Evolutionary conservation across 1,284 basidiomycete species (phyloP).

Genomic region (Takashimella tepidaria): DNA sequence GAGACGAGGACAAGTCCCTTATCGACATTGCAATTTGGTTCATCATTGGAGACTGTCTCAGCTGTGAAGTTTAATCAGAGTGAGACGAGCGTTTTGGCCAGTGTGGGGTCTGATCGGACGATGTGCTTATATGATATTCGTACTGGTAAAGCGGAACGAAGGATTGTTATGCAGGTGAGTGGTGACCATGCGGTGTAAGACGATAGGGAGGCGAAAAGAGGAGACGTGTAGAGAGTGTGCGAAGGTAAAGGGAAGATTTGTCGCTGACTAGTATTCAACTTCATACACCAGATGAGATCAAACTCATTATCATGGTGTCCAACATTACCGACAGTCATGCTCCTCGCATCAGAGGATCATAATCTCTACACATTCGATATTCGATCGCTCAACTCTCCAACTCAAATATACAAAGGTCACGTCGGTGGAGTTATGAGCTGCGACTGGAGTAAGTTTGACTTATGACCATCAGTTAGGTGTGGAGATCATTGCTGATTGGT

Average conservation of each 20-base stretch:
- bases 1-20: constrained; percentile 78
- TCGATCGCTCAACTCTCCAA: constrained; percentile 72
- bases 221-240: too few relatives aligned
- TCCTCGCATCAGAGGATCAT: constrained; percentile 95
- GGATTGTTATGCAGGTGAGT: constrained; percentile 79
- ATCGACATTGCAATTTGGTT: constrained; percentile 75
- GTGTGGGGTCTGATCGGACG: constrained; percentile 88
- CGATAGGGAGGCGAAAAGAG: constrained; percentile 4
- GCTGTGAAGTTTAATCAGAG: constrained; percentile 88
- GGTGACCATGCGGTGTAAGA: neutral
- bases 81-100: constrained; percentile 87
- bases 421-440: constrained; percentile 92
- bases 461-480: constrained; percentile 6
- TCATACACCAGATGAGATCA: constrained; percentile 60
- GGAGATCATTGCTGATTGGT: constrained; percentile 31
- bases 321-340: constrained; percentile 82
- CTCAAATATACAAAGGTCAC: constrained; percentile 95
- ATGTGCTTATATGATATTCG: constrained; percentile 95
- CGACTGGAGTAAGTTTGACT: constrained; percentile 64
- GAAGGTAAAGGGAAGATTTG: neutral
- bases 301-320: constrained; percentile 95
- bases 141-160: constrained; percentile 87
- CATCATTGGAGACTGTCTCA: constrained; percentile 78
- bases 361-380: constrained; percentile 99
- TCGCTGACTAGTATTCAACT: neutral